Evolutionary conservation across 768 basidiomycete genomes (phyloP), one percentile per base, ranked within the genome.

Genomic region (Hypsizygus marmoreus): DNA sequence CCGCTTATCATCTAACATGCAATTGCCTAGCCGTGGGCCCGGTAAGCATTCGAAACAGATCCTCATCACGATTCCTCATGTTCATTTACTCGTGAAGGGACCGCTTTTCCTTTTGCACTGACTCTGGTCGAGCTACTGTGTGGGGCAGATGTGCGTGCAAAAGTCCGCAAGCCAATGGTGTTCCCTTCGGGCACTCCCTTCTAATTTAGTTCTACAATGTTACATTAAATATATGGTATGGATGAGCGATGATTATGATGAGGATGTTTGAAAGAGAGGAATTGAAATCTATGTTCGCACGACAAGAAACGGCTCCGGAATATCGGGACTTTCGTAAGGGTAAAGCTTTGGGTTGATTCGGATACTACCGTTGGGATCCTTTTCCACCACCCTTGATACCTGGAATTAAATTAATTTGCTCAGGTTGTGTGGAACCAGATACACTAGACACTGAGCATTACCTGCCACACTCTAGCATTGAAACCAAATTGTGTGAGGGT

Each of bases 241-340:
- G 13, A 9, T 6, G 32, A 17, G 12, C 9, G 2, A n/a, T 11
- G 17, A 22, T 40, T 19, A 31, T 31, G 26, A 17, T 17, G 11
- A 34, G 37, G 34, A 16, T 43, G 25, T n/a, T 2, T 13, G 7
- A 26, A 40, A 23, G 20, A 40, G 23, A 19, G 7, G 0, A 4
- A 34, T 5, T 26, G 17, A 20, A 20, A 16, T 16, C 68, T 54
- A 84, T 2, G 74, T 77, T 37, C 81, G 71, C 12, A 86, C 74
- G 25, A 88, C 85, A 37, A 85, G 72, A 54, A 90, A 88, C 40
- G 79, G 78, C 52, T 90, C 87, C 14, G 87, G 87, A 14, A 90
- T 67, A 47, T 82, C 84, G 6, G 79, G 80, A 46, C 69, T 77
- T 53, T 87, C 84, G 50, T 84, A 87, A 1, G 74, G 70, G 2